phyloP scores from a whole-genome alignment of 1,284 basidiomycete genomes.

The Naganishia liquefaciens region DNA sequence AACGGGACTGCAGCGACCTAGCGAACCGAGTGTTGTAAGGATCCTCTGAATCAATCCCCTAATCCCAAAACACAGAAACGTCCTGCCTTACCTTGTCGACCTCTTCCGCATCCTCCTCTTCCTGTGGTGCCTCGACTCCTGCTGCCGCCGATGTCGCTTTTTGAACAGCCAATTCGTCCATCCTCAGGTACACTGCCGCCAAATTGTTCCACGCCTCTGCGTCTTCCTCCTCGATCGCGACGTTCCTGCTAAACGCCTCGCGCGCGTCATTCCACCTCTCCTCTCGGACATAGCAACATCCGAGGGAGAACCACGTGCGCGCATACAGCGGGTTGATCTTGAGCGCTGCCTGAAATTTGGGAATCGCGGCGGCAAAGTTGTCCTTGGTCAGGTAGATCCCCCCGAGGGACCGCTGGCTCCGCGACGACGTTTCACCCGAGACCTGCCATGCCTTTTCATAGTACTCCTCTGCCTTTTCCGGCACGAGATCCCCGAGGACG shows the following conservation, averaged over 20 bases:
- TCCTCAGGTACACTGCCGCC: constrained; percentile 86
- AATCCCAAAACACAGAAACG: too few species aligned
- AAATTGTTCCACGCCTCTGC: constrained; percentile 98
- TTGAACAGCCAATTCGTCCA: constrained; percentile 56
- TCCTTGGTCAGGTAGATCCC: constrained; percentile 73
- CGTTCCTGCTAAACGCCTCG: constrained; percentile 81
- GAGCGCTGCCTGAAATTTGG: constrained; percentile 71
- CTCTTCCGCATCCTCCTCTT: constrained; percentile 35
- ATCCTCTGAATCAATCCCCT: constrained; percentile 1
- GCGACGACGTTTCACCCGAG: constrained; percentile 74
- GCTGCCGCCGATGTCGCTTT: constrained; percentile 48
- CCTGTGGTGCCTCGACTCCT: neutral
- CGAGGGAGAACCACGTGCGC: constrained; percentile 94
- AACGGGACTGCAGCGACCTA: constrained; percentile 48
- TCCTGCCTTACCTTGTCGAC: constrained; percentile 2
- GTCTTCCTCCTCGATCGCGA: constrained; percentile 90
- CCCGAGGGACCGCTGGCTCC: constrained; percentile 88
- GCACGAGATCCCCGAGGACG: constrained; percentile 79
- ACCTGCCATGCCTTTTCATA: constrained; percentile 84
- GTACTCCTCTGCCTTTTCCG: constrained; percentile 63
- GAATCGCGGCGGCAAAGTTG: constrained; percentile 67
- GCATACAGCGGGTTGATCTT: constrained; percentile 83
- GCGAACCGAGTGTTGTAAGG: neutral
- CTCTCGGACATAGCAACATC: constrained; percentile 77
- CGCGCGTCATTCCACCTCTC: constrained; percentile 83